Percentiles rank a stretch among this genome's conserved stretches.
These are phyloP conservation scores for Cordyceps fumosorosea DNA, from an alignment of 2,329 filamentous ascomycete genomes.

Conservation along the genomic window DNA sequence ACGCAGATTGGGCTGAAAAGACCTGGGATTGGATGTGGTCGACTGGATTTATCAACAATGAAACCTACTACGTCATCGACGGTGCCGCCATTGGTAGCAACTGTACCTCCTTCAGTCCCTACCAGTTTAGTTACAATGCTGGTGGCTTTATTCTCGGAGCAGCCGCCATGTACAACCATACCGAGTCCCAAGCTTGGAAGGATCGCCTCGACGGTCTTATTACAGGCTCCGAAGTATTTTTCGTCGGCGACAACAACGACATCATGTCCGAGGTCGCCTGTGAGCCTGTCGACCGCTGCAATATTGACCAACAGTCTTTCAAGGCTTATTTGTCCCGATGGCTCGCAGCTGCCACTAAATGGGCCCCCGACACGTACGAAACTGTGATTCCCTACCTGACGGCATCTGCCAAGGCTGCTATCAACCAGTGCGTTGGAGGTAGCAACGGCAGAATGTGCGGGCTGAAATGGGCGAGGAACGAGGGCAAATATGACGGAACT, in stretches of 20 bases:
- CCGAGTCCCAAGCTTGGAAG: slow-evolving; percentile 46
- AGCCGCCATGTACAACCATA: slow-evolving; percentile 64
- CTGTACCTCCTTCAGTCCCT: slow-evolving; percentile 51
- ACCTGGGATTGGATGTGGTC: slow-evolving; percentile 63
- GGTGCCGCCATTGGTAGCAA: slow-evolving; percentile 51
- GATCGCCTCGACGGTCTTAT: slow-evolving; percentile 51
- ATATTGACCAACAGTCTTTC: slow-evolving; percentile 57
- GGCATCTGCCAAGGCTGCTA: slow-evolving; percentile 51
- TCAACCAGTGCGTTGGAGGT: slow-evolving; percentile 51
- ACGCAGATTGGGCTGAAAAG: slow-evolving; percentile 68
- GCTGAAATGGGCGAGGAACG: slow-evolving; percentile 45
- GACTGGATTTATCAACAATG: slow-evolving; percentile 49
- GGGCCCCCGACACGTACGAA: slow-evolving; percentile 52
- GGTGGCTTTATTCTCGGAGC: slow-evolving; percentile 60
- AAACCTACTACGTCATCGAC: slow-evolving; percentile 55
- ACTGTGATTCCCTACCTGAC: slow-evolving; percentile 47
- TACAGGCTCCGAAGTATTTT: slow-evolving; percentile 47
- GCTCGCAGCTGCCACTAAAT: slow-evolving; percentile 56
- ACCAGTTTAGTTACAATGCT: slow-evolving; percentile 65
- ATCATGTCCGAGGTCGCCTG: slow-evolving; percentile 63
- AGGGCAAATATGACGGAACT: slow-evolving; percentile 49
- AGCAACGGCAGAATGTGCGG: slow-evolving; percentile 52
- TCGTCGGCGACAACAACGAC: slow-evolving; percentile 41
- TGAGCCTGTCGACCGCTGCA: slow-evolving; percentile 54
- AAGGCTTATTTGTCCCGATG: slow-evolving; percentile 57